Evolutionary conservation across 2,329 filamentous ascomycete genomes (phyloP), one percentile per base, ranked within the genome.

Genomic region (Colletotrichum sp.): DNA sequence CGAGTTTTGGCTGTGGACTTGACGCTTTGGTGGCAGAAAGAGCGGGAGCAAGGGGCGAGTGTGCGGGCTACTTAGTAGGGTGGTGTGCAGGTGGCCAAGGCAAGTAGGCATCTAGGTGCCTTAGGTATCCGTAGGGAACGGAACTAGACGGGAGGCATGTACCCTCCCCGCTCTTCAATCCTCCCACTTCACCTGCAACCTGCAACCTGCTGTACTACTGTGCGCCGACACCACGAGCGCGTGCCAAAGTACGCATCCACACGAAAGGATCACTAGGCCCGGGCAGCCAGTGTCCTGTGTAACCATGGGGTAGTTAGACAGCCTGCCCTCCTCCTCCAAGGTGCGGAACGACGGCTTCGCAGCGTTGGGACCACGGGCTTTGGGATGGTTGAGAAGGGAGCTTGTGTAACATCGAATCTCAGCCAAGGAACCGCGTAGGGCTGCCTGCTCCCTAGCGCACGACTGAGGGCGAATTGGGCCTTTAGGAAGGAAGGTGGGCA

Each of bases 11-110:
- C 55, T 64, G 69, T 68, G 55, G 61, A 19, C 63, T 30, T 12
- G 39, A 36, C 19, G 19, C 27, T 75, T 75, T 75, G 72, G 69
- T 75, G 72, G 55, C 30, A 64, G 44, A 75, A 75, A 75, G 67
- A 70, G 72, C 72, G 72, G 72, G 63, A 48, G 72, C 30, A 57
- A 61, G 59, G 39, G 30, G 16, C 27, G 30, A 57, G 44, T 48
- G 39, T 36, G 34, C 16, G 15, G 36, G 36, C 36, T 39, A 36
- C 34, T 15, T 36, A 36, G 34, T 36, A 39, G 36, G 36, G 36
- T 39, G 36, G 36, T 39, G 36, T 39, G 36, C 15, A 39, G 36
- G 36, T 19, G 36, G 15, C 36, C 36, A 39, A 44, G 36, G 16
- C 8, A 39, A 9, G 9, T 39, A 39, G 36, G 36, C 16, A 19